Conservation (phyloP, 2,329 filamentous ascomycete species). For the Penicillium olsonii region DNA sequence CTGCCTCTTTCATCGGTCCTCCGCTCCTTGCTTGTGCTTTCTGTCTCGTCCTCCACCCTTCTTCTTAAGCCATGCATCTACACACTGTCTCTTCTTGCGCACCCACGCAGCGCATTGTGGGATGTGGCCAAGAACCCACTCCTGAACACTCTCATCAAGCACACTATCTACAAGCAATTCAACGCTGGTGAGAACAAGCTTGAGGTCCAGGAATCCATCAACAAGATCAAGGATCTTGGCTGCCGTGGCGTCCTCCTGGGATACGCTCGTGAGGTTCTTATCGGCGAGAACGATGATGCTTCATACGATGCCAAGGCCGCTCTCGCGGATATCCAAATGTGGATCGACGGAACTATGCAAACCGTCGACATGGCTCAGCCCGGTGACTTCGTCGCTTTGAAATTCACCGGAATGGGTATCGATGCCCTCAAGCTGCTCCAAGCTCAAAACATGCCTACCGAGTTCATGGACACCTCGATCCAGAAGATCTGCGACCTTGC, state of each 20-base stretch:
- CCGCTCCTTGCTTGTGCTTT: constrained; percentile 39
- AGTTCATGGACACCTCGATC: constrained; percentile 45
- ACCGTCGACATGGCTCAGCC: constrained; percentile 55
- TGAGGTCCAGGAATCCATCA: constrained; percentile 51
- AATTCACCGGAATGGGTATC: constrained; percentile 54
- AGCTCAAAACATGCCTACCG: constrained; percentile 41
- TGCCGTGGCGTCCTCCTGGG: constrained; percentile 56
- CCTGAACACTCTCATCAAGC: constrained; percentile 47
- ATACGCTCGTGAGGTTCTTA: constrained; percentile 59
- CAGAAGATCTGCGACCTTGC: constrained; percentile 47
- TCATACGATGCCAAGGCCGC: constrained; percentile 32
- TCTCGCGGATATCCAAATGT: constrained; percentile 42
- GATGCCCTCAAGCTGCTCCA: constrained; percentile 45
- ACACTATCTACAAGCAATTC: constrained; percentile 58
- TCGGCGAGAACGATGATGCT: constrained; percentile 37
- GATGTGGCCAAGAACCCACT: constrained; percentile 53
- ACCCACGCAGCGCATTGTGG: constrained; percentile 46
- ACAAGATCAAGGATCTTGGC: constrained; percentile 50
- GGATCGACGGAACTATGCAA: constrained; percentile 55
- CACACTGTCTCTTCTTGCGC: constrained; percentile 61
- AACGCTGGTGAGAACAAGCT: constrained; percentile 54
- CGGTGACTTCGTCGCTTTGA: constrained; percentile 56
- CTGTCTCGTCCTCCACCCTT: constrained; percentile 43
- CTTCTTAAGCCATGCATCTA: constrained; percentile 72
- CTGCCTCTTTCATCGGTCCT: constrained; percentile 41